Evolutionary conservation across 2,329 filamentous ascomycete genomes (phyloP).

Genomic region (Paecilomyces sp.): DNA sequence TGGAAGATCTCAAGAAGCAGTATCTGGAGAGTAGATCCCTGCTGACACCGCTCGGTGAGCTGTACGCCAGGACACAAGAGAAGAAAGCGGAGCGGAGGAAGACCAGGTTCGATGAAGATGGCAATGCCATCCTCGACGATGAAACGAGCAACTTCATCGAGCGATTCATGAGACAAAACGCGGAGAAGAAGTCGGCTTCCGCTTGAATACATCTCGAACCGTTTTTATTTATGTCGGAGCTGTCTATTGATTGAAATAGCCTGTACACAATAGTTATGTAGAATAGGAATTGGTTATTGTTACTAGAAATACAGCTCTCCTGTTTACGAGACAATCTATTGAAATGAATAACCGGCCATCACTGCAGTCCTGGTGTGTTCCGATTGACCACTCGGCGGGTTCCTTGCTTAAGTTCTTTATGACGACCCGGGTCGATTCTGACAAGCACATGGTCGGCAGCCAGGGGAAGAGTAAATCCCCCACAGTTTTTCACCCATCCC

Average conservation of each 20-base stretch:
- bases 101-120: conserved; percentile 27
- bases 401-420: not conserved
- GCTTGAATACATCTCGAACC: conserved; percentile 3
- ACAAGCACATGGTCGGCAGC: conserved; percentile 2
- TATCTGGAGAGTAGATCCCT: conserved; percentile 39
- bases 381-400: not conserved
- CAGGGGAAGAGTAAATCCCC: conserved; percentile 12
- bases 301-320: not conserved
- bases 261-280: conserved; percentile 20
- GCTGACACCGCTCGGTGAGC: conserved; percentile 42
- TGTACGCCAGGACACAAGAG: conserved; percentile 27
- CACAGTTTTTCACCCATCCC: conserved; percentile 8
- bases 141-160: conserved; percentile 30
- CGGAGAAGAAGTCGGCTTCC: conserved; percentile 7
- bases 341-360: not conserved
- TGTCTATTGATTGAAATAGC: conserved; percentile 1
- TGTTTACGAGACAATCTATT: not conserved
- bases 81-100: conserved; percentile 29
- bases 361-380: not conserved
- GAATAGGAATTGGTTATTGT: conserved; percentile 16
- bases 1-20: conserved; percentile 46
- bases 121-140: conserved; percentile 26
- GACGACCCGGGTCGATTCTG: conserved; percentile 1
- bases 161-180: conserved; percentile 23
- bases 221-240: not conserved